Evolutionary conservation across 768 basidiomycete species (phyloP), one percentile per base, ranked within the genome.

Genomic region (Agaricus sinodeliciosus): DNA sequence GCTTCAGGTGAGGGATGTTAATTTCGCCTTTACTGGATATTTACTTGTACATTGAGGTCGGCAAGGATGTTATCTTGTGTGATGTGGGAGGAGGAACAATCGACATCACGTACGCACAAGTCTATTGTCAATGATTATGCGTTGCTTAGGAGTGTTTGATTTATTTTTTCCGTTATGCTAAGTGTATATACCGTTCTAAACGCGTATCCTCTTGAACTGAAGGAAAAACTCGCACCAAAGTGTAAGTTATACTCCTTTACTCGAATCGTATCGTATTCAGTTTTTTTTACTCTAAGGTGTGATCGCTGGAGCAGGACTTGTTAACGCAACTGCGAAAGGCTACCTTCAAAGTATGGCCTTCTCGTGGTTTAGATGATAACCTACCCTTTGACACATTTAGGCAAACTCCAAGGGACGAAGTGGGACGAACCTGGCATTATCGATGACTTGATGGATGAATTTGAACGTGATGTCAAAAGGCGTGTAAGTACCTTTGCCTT

Each of bases 21-120:
- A 1, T 9, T 22, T 16, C 2, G 25, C 9, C n/a, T 16, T 41
- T 19, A 11, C 5, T 18, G 35, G 22, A 40, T 15, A 35, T 15
- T 25, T 8, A 39, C 13, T 40, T n/a, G 18, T 43, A 43, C n/a
- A 5, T 35, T 4, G 3, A 49, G 48, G 19, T 16, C 9, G 48
- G 48, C 3, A 25, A 49, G 7, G 48, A 49, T 18, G 13, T 49
- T 19, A 39, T 49, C 19, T 35, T 49, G 6, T 49, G 48, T 16
- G 48, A 49, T 40, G 48, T 22, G 19, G 48, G 48, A 5, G 48
- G 48, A 11, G 48, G 48, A 26, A 49, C 48, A 9, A 49, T 49
- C n/a, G 48, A 49, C 15, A 26, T 41, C 4, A 49, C 37, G 48
- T 40, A 15, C n/a, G 36, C 39, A 2, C 22, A 22, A 22, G 22